Conservation (phyloP, 371 early-diverging fungal genomes). For the Umbelopsis sp. region DNA sequence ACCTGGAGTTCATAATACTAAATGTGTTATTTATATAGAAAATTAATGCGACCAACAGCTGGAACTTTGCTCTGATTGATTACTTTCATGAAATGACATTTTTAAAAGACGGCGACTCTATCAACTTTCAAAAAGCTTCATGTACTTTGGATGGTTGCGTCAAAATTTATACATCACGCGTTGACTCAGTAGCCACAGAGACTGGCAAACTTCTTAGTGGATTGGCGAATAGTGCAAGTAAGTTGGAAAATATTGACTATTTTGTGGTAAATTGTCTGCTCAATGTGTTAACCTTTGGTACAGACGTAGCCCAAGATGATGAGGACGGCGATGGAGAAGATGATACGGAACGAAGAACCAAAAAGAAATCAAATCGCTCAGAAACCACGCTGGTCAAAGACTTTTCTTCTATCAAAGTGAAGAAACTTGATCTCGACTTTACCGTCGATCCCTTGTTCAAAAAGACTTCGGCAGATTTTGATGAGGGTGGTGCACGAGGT, state of each 20-base stretch:
- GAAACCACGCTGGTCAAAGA: constrained; percentile 85
- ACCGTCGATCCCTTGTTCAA: constrained; percentile 96
- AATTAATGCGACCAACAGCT: constrained; percentile 97
- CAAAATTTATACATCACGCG: constrained; percentile 98
- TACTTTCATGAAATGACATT: constrained; percentile 97
- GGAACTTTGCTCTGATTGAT: constrained; percentile 98
- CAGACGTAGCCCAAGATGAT: constrained; percentile 35
- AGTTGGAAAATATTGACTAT: constrained; percentile 12
- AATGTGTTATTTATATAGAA: constrained; percentile 63
- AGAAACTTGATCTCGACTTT: constrained; percentile 92
- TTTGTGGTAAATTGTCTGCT: neutral
- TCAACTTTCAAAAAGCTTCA: constrained; percentile 99
- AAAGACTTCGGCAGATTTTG: constrained; percentile 97
- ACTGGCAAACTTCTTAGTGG: constrained; percentile 93
- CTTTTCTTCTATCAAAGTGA: constrained; percentile 74
- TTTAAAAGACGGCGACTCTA: constrained; percentile 92
- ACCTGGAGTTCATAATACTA: neutral
- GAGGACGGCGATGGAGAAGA: constrained; percentile 59
- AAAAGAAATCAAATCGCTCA: constrained; percentile 47
- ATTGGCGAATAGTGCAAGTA: constrained; percentile 73
- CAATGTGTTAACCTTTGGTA: constrained; percentile 12
- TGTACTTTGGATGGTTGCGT: constrained; percentile 99
- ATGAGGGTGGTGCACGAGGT: constrained; percentile 97
- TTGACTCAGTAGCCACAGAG: constrained; percentile 97
- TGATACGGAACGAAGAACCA: constrained; percentile 38